phyloP scores from a whole-genome alignment of 495 filamentous ascomycete genomes.

The Parmelia sp. region DNA sequence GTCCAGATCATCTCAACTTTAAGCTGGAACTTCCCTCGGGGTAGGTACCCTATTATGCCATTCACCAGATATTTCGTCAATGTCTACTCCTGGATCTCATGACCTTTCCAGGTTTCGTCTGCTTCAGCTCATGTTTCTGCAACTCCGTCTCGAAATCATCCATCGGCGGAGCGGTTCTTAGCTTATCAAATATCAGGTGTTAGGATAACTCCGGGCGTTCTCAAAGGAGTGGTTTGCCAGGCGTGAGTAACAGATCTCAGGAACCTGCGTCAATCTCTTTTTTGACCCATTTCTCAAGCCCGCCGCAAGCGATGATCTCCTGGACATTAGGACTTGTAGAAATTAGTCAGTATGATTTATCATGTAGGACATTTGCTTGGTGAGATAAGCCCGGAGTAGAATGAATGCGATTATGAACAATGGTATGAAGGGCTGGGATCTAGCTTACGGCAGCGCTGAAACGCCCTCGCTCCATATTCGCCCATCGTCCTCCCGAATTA shows the following conservation, averaged over 20 bases:
- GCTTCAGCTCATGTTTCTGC: not conserved
- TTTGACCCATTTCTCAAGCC: constrained; percentile 82
- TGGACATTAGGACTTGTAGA: constrained; percentile 63
- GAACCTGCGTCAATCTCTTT: constrained; percentile 42
- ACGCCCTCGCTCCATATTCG: constrained; percentile 71
- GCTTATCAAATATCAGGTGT: not conserved
- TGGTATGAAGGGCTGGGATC: not conserved
- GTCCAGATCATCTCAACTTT: not conserved
- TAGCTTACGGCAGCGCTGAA: constrained; percentile 61
- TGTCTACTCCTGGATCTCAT: no score
- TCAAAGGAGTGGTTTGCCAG: not conserved
- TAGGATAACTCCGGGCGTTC: not conserved
- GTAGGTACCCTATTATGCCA: no score
- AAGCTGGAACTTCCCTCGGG: no score
- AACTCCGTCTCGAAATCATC: not conserved
- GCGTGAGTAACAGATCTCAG: not conserved
- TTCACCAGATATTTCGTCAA: no score
- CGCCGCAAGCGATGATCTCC: constrained; percentile 76
- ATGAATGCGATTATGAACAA: no score
- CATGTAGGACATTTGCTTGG: no score
- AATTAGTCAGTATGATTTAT: no score
- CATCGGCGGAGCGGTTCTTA: not conserved
- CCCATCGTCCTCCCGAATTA: constrained; percentile 62
- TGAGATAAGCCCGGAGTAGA: no score
- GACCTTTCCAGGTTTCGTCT: not conserved